Evolutionary conservation across 2,329 filamentous ascomycete species (phyloP).

Genomic region (Talaromyces sp.): DNA sequence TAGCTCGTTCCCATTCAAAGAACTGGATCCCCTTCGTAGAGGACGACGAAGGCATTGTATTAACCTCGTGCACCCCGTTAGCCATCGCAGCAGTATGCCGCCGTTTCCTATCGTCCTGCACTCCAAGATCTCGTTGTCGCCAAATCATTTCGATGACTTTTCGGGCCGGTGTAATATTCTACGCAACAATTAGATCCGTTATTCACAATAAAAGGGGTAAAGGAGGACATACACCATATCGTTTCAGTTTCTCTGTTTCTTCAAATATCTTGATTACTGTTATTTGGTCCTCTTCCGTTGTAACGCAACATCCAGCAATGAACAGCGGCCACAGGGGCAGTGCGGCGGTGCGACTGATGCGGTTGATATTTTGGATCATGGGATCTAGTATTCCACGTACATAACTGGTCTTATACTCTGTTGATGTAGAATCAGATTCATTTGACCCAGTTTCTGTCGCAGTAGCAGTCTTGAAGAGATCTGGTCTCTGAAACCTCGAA

Average conservation of each 20-base stretch:
- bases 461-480: conserved; percentile 1
- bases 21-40: conserved; percentile 1
- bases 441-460: not conserved
- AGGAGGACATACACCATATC: conserved; percentile 23
- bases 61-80: not conserved
- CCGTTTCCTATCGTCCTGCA: conserved; percentile 22
- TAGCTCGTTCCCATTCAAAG: conserved; percentile 28
- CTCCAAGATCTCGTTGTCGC: conserved; percentile 25
- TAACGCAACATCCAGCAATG: conserved; percentile 26
- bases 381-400: conserved; percentile 21
- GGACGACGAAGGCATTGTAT: not conserved
- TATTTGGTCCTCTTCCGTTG: conserved; percentile 22
- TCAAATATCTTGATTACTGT: conserved; percentile 25
- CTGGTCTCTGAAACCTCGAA: conserved; percentile 6
- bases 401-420: conserved; percentile 12
- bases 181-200: not conserved
- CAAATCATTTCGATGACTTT: conserved; percentile 29
- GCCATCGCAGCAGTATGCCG: conserved; percentile 7
- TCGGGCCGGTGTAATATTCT: conserved; percentile 27
- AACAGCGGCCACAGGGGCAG: conserved; percentile 29
- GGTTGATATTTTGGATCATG: conserved; percentile 20
- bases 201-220: not conserved
- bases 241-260: conserved; percentile 21
- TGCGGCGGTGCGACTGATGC: conserved; percentile 25
- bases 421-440: not conserved